A percentile compares a stretch with the other conserved stretches of the same genome.
These are phyloP conservation scores for Cyclotella kingstonii DNA, from an alignment of 108 stramenopile genomes.

Conservation along the genomic window DNA sequence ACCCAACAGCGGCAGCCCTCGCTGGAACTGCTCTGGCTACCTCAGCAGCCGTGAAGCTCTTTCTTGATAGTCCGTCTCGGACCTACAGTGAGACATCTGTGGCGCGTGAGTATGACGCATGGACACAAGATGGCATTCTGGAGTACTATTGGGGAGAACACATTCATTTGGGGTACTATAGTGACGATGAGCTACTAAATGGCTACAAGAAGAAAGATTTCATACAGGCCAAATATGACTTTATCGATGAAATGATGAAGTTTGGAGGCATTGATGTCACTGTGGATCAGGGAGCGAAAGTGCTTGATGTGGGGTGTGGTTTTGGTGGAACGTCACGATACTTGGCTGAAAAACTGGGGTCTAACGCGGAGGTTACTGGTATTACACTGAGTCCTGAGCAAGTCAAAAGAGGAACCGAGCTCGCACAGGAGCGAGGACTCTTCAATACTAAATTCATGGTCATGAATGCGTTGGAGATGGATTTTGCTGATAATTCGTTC, in stretches of 20 bases:
- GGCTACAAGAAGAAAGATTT: conserved; percentile 88
- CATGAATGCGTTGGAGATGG: conserved; percentile 94
- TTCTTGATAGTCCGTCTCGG: conserved; percentile 78
- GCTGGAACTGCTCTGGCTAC: conserved; percentile 60
- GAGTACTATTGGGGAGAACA: conserved; percentile 99
- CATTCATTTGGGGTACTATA: conserved; percentile 96
- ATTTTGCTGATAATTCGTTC: conserved; percentile 90
- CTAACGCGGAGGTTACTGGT: conserved; percentile 79
- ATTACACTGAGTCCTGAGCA: conserved; percentile 94
- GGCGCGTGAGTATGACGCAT: conserved; percentile 88
- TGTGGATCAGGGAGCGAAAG: conserved; percentile 56
- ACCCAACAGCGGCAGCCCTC: conserved; percentile 43
- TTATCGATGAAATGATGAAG: conserved; percentile 97
- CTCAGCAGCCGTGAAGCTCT: conserved; percentile 60
- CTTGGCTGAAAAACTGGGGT: conserved; percentile 83
- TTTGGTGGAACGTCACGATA: conserved; percentile 95
- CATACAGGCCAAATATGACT: conserved; percentile 94
- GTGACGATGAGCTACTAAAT: conserved; percentile 57
- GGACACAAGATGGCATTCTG: conserved; percentile 93
- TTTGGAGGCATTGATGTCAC: conserved; percentile 74
- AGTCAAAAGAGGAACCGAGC: conserved; percentile 87
- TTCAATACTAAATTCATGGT: conserved; percentile 88
- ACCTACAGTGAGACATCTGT: conserved; percentile 77
- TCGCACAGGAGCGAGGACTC: conserved; percentile 82
- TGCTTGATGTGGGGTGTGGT: conserved; percentile 97